Evolutionary conservation across 2,329 filamentous ascomycete genomes (phyloP), one percentile per base, ranked within the genome.

Genomic region (Trichoderma atroviride): DNA sequence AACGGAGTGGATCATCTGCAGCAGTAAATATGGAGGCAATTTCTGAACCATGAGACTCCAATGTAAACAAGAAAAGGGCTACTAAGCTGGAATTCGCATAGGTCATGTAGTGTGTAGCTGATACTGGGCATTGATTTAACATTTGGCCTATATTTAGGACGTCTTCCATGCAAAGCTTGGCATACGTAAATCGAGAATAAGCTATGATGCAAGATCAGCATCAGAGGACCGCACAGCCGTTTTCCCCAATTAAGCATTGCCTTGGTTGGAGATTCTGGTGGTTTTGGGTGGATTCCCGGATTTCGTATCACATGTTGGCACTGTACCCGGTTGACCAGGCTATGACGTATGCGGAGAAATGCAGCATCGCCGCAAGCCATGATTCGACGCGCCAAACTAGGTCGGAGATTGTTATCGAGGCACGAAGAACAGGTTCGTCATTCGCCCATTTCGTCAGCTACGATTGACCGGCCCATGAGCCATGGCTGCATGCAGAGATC

Each of bases 171-270:
- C 7, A 5, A 65, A 57, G 57, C 62, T 33, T 57, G 62, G 52
- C 62, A 40, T n/a, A 19, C 24, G 53, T 7, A 37, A 31, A 59
- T 58, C 40, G 27, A 50, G n/a, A 19, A 33, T 43, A 55, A n/a
- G 55, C 63, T 67, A 67, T 67, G 63, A 67, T 67, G 63, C 63
- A 67, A 67, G 63, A 67, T 67, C 55, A 27, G 55, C 63, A 67
- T 67, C 63, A 67, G 37, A 29, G 35, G 47, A 13, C 40, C 40
- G n/a, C 63, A 29, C 56, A 58, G 40, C 53, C 59, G 19, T 65
- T 65, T 65, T 50, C 33, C 27, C 37, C 53, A 33, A 65, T 57
- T 47, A 57, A 65, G 53, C 62, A 14, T 65, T 65, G 27, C 62
- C 37, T 37, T 65, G 56, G 52, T 27, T 43, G 14, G 37, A 35